Evolutionary conservation across 257 asterid species (phyloP), one percentile per base, ranked within the genome.

Genomic region (Gentiana straminea): DNA sequence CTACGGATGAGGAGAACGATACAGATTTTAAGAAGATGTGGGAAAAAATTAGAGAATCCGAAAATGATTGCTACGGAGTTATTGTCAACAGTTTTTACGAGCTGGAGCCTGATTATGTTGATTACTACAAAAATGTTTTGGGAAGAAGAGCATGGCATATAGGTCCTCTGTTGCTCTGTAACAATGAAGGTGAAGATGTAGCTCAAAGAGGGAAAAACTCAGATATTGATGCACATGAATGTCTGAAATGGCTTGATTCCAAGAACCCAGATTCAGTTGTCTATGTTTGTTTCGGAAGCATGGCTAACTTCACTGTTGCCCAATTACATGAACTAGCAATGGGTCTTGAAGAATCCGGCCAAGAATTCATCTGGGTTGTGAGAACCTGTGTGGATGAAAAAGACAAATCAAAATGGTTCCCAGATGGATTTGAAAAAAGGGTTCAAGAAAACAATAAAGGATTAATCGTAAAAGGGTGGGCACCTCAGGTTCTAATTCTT

Each of bases 361-460:
- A 70, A 46, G 68, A 79, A 34, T 84, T 82, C 73, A 64, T 84
- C 36, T 84, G 84, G 94, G 90, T 75, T 2, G 73, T 77, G 4
- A 62, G 79, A 45, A 70, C n/a, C 34, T 52, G 37, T 12, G 55
- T 56, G 10, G 47, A 54, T 4, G 66, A 59, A 11, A 63, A 47
- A 3, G 77, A 43, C 3, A 53, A 54, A 0, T 65, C 64, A 11
- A 69, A 73, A 9, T 77, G 73, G 65, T 7, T 83, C 57, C 95
- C 84, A 0, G 33, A 60, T 33, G 89, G 86, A 13, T 85, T 74
- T 7, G 79, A 73, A 51, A 75, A 71, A 37, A 82, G 80, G 49
- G 63, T 33, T 2, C 61, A 62, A 49, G 76, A 64, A 0, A 24
- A 24, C 24, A 24, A 24, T 24, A 78, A 39, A 58, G 92, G 89